phyloP scores from a whole-genome alignment of 1,139 yeast species.

The Pichia sp. region DNA sequence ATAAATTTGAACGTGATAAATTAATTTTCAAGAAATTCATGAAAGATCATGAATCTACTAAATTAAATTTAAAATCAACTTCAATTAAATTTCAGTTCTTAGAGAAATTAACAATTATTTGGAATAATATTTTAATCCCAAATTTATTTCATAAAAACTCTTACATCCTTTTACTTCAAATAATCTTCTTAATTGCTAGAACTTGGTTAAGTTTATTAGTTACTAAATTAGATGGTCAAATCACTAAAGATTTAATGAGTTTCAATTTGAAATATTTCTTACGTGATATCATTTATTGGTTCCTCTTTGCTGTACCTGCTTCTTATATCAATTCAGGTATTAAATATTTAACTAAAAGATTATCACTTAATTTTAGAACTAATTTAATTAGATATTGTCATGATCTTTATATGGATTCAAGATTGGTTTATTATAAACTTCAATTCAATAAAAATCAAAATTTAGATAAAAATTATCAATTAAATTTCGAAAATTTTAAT shows the following conservation, averaged over 20 bases:
- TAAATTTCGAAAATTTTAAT: constrained; percentile 44
- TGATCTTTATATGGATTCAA: constrained; percentile 77
- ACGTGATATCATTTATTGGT: constrained; percentile 79
- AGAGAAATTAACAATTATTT: constrained; percentile 66
- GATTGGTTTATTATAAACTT: constrained; percentile 75
- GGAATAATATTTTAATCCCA: constrained; percentile 72
- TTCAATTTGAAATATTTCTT: constrained; percentile 71
- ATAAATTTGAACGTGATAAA: constrained; percentile 63
- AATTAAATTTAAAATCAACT: constrained; percentile 14
- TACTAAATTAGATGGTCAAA: constrained; percentile 87
- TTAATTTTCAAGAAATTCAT: constrained; percentile 49
- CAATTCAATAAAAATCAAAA: constrained; percentile 36
- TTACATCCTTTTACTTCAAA: constrained; percentile 59
- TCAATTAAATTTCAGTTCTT: constrained; percentile 61
- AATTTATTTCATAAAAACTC: constrained; percentile 62
- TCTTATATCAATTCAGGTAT: constrained; percentile 90
- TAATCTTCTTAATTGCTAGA: constrained; percentile 67
- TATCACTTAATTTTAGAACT: constrained; percentile 80
- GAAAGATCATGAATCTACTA: constrained; percentile 31
- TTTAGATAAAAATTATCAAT: constrained; percentile 19
- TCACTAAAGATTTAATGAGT: constrained; percentile 82
- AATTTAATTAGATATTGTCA: constrained; percentile 80
- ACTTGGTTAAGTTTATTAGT: constrained; percentile 84
- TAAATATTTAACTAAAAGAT: constrained; percentile 67
- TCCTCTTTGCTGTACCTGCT: constrained; percentile 86